These are phyloP conservation scores for bread wheat (Triticum aestivum) DNA, from an alignment of 176 grass and related monocot genomes.

Conservation along the genomic window IWGSC_CS_RefSeq_v2.1 NC_057801.1:251361812-251362311, in stretches of 20 bases:
- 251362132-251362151: no score
- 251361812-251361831: neutral
- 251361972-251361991: slow-evolving; percentile 26
- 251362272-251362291: no score
- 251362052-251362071: neutral
- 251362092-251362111: neutral
- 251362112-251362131: neutral
- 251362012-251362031: neutral
- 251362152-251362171: no score
- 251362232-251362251: no score
- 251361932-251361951: slow-evolving; percentile 30
- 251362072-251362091: slow-evolving; percentile 27
- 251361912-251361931: slow-evolving; percentile 9
- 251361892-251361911: neutral
- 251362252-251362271: no score
- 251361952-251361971: slow-evolving; percentile 15
- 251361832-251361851: neutral
- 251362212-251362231: no score
- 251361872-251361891: neutral
- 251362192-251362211: no score
- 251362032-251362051: slow-evolving; percentile 8
- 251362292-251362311: no score
- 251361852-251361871: slow-evolving; percentile 18
- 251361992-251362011: slow-evolving; percentile 4
- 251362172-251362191: no score